Evolutionary conservation across 768 basidiomycete species (phyloP), one percentile per base, ranked within the genome.

Genomic region (Dictyophora rubrovolvata): DNA sequence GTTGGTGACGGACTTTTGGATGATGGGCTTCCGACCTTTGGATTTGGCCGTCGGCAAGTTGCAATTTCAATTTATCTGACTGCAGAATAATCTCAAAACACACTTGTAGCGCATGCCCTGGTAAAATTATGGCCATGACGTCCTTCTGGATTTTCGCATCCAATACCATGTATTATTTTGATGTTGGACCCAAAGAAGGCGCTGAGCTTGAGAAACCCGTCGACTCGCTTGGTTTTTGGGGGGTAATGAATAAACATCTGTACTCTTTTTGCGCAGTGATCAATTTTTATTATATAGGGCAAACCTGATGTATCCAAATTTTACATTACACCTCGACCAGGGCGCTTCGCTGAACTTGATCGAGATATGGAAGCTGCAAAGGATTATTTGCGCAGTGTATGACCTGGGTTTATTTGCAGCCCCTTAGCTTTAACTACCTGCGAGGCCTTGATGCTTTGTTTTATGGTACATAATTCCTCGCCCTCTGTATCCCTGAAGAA

Each of bases 161-260:
- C 12, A 54, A 54, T 18, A 21, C 36, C 11, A 34, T 28, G 28
- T 34, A 54, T 34, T 21, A 28, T 12, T 54, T 54, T 34, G 53
- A 54, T 54, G 28, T 54, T 18, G 36, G 28, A 34, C 28, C 53
- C n/a, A 54, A 54, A 54, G 21, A 54, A 34, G 53, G 53, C 28
- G n/a, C 28, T 23, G 53, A 34, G n/a, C 21, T 54, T 11, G 23
- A 22, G n/a, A 54, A 28, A 36, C 36, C n/a, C 11, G 16, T 36
- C n/a, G 28, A 54, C 28, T 4, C 21, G 6, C 28, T 36, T 12
- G 42, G 42, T 14, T 42, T 42, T 42, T 42, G 42, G 42, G 42
- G 10, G 42, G 42, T 42, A 42, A 42, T 12, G 42, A 42, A 14
- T 14, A 12, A 14, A 14, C 42, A 14, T 12, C 42, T 12, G 36